Base-by-base conservation (phyloP, 768 basidiomycete species). In the Boletus reticuloceps region DNA sequence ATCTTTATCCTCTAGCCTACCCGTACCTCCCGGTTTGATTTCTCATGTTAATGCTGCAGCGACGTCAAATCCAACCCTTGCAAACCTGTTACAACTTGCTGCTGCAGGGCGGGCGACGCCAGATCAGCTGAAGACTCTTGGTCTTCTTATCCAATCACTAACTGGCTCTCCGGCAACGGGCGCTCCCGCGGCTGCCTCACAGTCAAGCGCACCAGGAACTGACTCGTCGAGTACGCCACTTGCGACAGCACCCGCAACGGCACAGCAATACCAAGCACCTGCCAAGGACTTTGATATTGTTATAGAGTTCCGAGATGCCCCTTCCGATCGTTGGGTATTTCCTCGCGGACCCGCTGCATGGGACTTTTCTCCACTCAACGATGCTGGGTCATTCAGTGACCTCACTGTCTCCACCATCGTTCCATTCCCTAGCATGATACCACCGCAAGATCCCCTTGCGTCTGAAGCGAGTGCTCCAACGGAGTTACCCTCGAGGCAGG, bases 261-360 rank as follows among this genome's bases (percentile, higher is more conserved):
- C 64, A 19, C 56, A 62, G 14, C 68, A 58, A 53, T 67, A 58
- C 55, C 67, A 62, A 53, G 22, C 58, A 29, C 65, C 79, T 17
- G 65, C 77, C 34, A 84, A 79, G 63, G 80, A 82, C n/a, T 88
- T 84, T 62, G 89, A 91, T 64, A 65, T 92, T 2, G 81, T 91
- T 22, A 64, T 92, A 49, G 87, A 89, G 63, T 91, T 89, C 59
- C 72, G 77, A 47, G 89, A 91, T 62, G 71, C 73, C 6, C 75
- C 82, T 4, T 73, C 74, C 41, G 86, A 89, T 45, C 79, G 84
- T n/a, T 86, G 82, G 81, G 61, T 87, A 7, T 74, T 91, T 51
- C 88, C 89, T 49, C 81, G 86, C 32, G 82, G 81, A 20, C 74
- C 77, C 6, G 78, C 78, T 9, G 69, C 78, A 31, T 83, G 76